Evolutionary conservation across 148 eudicot genomes (phyloP).

Genomic region (Hydrangea macrophylla): DNA sequence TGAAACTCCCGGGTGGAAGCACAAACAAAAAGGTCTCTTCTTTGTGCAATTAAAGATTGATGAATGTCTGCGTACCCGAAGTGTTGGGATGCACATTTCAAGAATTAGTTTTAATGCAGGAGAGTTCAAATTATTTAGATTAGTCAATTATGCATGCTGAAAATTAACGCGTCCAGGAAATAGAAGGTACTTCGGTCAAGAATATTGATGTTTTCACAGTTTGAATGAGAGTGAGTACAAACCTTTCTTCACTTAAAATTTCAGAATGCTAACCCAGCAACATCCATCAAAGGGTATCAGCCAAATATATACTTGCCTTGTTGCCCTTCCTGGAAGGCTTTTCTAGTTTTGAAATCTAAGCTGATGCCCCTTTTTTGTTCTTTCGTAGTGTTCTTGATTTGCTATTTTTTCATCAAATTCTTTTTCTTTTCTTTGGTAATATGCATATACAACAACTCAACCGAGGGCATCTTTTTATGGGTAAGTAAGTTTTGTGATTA

Average conservation of each 20-base stretch:
- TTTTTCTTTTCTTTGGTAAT: too few relatives aligned
- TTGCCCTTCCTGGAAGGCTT: background rate
- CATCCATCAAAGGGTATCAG: background rate
- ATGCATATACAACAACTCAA: background rate
- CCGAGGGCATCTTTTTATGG: background rate
- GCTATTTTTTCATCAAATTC: too few relatives aligned
- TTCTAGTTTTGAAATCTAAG: background rate
- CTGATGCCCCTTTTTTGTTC: too few relatives aligned
- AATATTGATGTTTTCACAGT: background rate
- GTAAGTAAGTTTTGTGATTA: background rate
- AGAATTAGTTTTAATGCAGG: too few relatives aligned
- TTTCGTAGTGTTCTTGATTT: background rate
- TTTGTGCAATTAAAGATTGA: background rate
- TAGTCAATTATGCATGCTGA: background rate
- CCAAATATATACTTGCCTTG: background rate
- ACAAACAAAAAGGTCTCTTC: background rate
- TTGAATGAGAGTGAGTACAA: background rate
- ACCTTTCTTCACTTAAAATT: background rate
- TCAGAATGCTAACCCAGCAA: background rate
- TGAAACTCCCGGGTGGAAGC: too few relatives aligned
- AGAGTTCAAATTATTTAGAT: background rate
- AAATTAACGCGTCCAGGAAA: background rate
- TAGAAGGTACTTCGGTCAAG: background rate
- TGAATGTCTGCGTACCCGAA: background rate
- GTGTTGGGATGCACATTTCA: background rate